Evolutionary conservation across 2,329 filamentous ascomycete genomes (phyloP), one percentile per base, ranked within the genome.

Genomic region (Teratosphaeria nubilosa): DNA sequence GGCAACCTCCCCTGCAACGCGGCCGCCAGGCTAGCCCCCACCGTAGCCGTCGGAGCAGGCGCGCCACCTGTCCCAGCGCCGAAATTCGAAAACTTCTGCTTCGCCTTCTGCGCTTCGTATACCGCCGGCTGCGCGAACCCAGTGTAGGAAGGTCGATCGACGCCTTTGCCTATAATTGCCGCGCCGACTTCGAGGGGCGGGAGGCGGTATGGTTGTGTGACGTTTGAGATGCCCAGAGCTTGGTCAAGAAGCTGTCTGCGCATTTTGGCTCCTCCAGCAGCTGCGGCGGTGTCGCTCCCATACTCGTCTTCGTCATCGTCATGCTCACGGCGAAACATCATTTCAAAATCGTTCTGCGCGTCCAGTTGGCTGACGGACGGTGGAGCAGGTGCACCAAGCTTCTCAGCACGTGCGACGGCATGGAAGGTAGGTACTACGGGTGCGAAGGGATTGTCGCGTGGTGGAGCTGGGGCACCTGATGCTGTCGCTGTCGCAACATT

Each of bases 301-400:
- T 48, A 20, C 41, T 48, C 56, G 13, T 61, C 58, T 45, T 63
- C 64, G 53, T 63, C 61, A 16, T 66, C 62, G 3, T 60, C 41
- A 45, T 68, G 64, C 30, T 60, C 60, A 56, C 56, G 55, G 41
- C 65, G 65, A 16, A 64, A 64, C 41, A 48, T 48, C 65, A 80
- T 71, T 53, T 74, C 74, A 50, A 80, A 70, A 56, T 81, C 79
- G 57, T 75, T 74, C 25, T 80, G 77, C 14, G 76, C 66, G 45
- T 80, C 78, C 30, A 74, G 66, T 11, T 70, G 62, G 13, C 68
- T 68, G 16, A 80, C 73, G 2, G 24, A n/a, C 14, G 75, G 70
- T 22, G 77, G 76, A 16, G 77, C 69, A 2, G 78, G 77, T 0
- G 77, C 77, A 7, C 76, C 72, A 11, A 62, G 63, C 51, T 78